phyloP scores from a whole-genome alignment of 192 early-diverging fungal species.

The Allomyces macrogynus region DNA sequence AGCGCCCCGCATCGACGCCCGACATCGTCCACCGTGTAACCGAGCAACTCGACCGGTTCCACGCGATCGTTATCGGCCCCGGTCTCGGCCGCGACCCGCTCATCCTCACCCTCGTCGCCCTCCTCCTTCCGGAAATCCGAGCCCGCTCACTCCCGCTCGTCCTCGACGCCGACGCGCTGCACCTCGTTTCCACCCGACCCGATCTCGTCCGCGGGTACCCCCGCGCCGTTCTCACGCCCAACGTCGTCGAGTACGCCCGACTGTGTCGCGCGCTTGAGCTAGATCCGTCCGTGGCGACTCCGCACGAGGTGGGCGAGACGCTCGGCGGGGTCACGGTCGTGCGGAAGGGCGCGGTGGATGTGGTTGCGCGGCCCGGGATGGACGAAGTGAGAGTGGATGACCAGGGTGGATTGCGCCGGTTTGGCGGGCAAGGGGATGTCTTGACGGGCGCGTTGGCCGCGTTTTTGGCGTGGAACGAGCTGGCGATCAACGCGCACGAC shows the following conservation, averaged over 20 bases:
- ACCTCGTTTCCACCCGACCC: slow-evolving; percentile 47
- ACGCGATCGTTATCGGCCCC: slow-evolving; percentile 78
- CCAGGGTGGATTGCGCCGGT: slow-evolving; percentile 55
- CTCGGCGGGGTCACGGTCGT: slow-evolving; percentile 63
- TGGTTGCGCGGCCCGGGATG: slow-evolving; percentile 50
- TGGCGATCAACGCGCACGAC: no score
- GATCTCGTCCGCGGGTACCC: slow-evolving; percentile 47
- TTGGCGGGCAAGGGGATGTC: slow-evolving; percentile 92
- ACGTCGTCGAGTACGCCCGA: slow-evolving; percentile 61
- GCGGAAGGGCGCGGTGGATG: slow-evolving; percentile 53
- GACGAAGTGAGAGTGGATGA: slow-evolving; percentile 18
- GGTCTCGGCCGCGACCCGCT: slow-evolving; percentile 60
- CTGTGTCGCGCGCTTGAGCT: slow-evolving; percentile 34
- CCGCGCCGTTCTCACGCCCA: slow-evolving; percentile 67
- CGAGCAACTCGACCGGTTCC: slow-evolving; percentile 38
- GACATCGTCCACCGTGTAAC: slow-evolving; percentile 25
- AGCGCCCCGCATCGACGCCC: slow-evolving; percentile 7
- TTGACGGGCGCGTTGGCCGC: slow-evolving; percentile 64
- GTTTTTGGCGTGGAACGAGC: slow-evolving; percentile 56
- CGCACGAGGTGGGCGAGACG: slow-evolving; percentile 29
- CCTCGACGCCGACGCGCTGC: slow-evolving; percentile 84
- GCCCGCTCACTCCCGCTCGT: slow-evolving; percentile 47
- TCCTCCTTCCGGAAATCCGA: slow-evolving; percentile 46
- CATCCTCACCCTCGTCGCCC: slow-evolving; percentile 41
- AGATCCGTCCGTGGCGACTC: slow-evolving; percentile 6